phyloP scores from a whole-genome alignment of 78 protist genomes.

The Dictyostelium brefeldianum region DNA sequence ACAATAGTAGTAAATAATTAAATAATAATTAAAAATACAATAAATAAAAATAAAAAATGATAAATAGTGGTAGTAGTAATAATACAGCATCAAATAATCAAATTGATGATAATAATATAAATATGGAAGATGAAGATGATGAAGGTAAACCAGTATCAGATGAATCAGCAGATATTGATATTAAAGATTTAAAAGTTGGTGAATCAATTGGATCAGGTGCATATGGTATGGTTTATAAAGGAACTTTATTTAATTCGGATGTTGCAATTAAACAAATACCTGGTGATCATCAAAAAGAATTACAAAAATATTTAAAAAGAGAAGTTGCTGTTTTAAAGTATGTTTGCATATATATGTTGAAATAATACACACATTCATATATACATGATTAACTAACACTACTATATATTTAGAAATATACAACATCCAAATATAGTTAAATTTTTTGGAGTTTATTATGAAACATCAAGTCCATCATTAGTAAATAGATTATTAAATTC shows the following conservation, averaged over 20 bases:
- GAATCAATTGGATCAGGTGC: constrained; percentile 70
- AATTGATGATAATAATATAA: background rate
- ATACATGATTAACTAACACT: background rate
- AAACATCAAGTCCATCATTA: background rate
- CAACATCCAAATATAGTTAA: constrained; percentile 82
- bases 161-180: constrained; percentile 68
- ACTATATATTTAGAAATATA: constrained; percentile 50
- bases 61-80: background rate
- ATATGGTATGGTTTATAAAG: constrained; percentile 67
- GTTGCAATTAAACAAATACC: constrained; percentile 70
- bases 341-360: too few species aligned
- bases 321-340: constrained; percentile 81
- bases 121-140: constrained; percentile 22
- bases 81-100: background rate
- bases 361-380: too few species aligned
- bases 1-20: too few species aligned
- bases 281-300: constrained; percentile 44
- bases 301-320: constrained; percentile 66
- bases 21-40: background rate
- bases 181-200: constrained; percentile 16
- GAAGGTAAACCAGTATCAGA: constrained; percentile 43
- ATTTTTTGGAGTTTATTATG: constrained; percentile 77
- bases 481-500: constrained; percentile 12
- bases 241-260: constrained; percentile 41
- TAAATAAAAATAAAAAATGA: background rate